Evolutionary conservation across 805 yeast genomes (phyloP).

Genomic region (Metschnikowia anglica): DNA sequence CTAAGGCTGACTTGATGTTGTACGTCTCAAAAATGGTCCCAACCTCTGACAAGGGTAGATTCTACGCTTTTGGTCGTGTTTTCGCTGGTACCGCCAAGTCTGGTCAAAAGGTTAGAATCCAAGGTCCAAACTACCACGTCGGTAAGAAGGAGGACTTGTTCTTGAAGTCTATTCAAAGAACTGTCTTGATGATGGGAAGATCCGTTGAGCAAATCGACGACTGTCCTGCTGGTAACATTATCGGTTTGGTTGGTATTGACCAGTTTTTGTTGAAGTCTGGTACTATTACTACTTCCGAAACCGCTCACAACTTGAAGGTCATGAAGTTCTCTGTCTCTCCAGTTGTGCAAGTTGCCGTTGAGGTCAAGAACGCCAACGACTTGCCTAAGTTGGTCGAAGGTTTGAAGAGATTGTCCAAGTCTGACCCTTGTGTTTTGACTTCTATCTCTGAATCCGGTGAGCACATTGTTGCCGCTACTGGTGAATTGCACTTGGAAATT

Average conservation of each 20-base stretch:
- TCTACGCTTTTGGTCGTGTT: constrained; percentile 99
- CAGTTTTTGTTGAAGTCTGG: constrained; percentile 99
- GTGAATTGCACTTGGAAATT: constrained; percentile 99
- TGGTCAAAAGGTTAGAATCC: constrained; percentile 99
- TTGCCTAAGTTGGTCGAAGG: constrained; percentile 99
- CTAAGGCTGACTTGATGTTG: constrained; percentile 96
- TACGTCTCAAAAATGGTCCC: constrained; percentile 99
- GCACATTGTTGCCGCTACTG: constrained; percentile 99
- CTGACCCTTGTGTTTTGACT: constrained; percentile 97
- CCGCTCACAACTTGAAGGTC: constrained; percentile 99
- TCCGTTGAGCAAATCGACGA: constrained; percentile 96
- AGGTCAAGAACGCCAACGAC: constrained; percentile 99
- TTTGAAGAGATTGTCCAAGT: constrained; percentile 98
- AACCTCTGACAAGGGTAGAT: constrained; percentile 99
- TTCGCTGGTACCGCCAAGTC: constrained; percentile 99
- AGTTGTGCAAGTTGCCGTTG: constrained; percentile 99
- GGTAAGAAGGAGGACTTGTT: constrained; percentile 98
- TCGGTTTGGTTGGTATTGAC: constrained; percentile 99
- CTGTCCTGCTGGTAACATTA: constrained; percentile 99
- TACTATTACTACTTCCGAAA: constrained; percentile 95
- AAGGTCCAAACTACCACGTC: constrained; percentile 99
- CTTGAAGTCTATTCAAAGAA: constrained; percentile 97
- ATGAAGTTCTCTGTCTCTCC: constrained; percentile 99
- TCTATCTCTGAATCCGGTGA: constrained; percentile 93
- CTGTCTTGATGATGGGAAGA: constrained; percentile 99